Base-by-base conservation (phyloP, 208 protist species). In the Balamuthia mandrillaris region DNA sequence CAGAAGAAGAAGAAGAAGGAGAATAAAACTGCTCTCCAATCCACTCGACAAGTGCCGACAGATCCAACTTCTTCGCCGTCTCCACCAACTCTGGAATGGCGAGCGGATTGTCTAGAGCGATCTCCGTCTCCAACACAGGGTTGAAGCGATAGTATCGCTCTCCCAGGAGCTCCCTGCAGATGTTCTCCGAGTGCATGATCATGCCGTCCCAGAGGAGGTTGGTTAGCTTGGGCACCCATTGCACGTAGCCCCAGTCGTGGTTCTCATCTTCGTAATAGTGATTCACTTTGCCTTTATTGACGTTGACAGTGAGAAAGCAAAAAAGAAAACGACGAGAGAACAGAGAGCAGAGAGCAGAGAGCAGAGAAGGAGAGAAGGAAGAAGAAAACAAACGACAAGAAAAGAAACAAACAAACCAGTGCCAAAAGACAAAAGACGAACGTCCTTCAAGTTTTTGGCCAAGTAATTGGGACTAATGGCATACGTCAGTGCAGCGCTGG, bases 181-280 rank as follows among this genome's bases (percentile, higher is more conserved):
- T 10, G n/a, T 72, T 29, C n/a, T 72, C 63, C 14, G 63, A 72
- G 9, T 37, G 41, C 63, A 72, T 72, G 33, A 72, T 72, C 63
- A 72, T 72, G 41, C 63, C 18, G 27, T 86, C 58, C 84, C 84
- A 87, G 1, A 87, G 14, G 3, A 78, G 33, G 27, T 31, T 44
- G 16, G 63, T 52, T 9, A 87, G 84, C 77, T 87, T 87, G 39
- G 84, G 84, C 7, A 87, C 16, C 84, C 84, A 87, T 31, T 87
- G 84, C 35, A 86, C 21, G 44, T 87, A 87, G 14, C 84, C 84
- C 84, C 84, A 87, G 51, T 87, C 84, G 84, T 87, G 84, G 21
- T 12, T 39, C 14, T 29, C 44, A 27, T 86, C 56, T 39, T 61
- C 33, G 27, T 60, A 52, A 42, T 49, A 72, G 41, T 72, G 63